These are phyloP conservation scores for Daucus carota DNA, from an alignment of 129 eudicot species.

Conservation along the genomic window DH1_v3.0 NC_030381.2:7297501-7298000, in stretches of 20 bases:
- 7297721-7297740: constrained; percentile 88
- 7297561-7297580: background rate
- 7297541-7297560: background rate
- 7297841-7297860: background rate
- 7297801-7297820: background rate
- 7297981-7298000: background rate
- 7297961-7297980: constrained; percentile 77
- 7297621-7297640: constrained; percentile 97
- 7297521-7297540: background rate
- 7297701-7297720: constrained; percentile 94
- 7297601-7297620: constrained; percentile 82
- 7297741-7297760: constrained; percentile 89
- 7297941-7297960: constrained; percentile 99
- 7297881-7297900: background rate
- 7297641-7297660: constrained; percentile 88
- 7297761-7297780: constrained; percentile 95
- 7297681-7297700: constrained; percentile 91
- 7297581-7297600: background rate
- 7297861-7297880: background rate
- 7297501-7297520: background rate
- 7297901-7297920: constrained; percentile 99
- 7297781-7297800: constrained; percentile 53
- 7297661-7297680: constrained; percentile 95
- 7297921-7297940: constrained; percentile 98
- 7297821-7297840: background rate